These are phyloP conservation scores for Solanum acaule DNA, from an alignment of 257 asterid genomes.

Conservation along the genomic window DNA sequence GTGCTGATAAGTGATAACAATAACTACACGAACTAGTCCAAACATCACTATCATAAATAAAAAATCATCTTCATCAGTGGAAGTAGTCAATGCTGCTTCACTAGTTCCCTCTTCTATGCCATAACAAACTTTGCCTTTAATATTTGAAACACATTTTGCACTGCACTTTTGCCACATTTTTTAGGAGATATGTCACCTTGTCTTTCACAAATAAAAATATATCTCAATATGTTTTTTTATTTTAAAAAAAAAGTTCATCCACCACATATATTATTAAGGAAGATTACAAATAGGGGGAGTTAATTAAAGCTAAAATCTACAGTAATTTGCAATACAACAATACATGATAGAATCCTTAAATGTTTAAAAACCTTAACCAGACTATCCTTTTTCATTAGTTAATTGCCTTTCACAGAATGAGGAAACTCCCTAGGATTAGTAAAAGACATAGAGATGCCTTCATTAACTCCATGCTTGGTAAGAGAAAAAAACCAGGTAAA, in stretches of 20 bases:
- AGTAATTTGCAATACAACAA: neutral
- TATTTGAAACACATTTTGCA: neutral
- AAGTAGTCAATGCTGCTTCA: neutral
- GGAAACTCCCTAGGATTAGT: no score
- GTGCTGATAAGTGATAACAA: neutral
- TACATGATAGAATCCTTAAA: neutral
- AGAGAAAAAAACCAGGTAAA: no score
- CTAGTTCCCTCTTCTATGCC: neutral
- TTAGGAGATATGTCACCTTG: neutral
- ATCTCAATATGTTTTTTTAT: neutral
- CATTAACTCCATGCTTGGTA: no score
- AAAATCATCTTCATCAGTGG: neutral
- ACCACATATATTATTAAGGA: neutral
- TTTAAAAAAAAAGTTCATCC: neutral
- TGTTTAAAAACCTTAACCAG: neutral
- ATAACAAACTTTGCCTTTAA: neutral
- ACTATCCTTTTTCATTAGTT: no score
- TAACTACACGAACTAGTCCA: neutral
- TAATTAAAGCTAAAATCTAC: neutral
- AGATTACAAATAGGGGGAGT: neutral
- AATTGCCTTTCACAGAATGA: no score
- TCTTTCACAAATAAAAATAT: neutral
- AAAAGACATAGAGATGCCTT: no score
- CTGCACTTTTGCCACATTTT: neutral
- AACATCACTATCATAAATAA: neutral